Evolutionary conservation across 1,284 basidiomycete genomes (phyloP), one percentile per base, ranked within the genome.

Genomic region (Ustilago bromivora): DNA sequence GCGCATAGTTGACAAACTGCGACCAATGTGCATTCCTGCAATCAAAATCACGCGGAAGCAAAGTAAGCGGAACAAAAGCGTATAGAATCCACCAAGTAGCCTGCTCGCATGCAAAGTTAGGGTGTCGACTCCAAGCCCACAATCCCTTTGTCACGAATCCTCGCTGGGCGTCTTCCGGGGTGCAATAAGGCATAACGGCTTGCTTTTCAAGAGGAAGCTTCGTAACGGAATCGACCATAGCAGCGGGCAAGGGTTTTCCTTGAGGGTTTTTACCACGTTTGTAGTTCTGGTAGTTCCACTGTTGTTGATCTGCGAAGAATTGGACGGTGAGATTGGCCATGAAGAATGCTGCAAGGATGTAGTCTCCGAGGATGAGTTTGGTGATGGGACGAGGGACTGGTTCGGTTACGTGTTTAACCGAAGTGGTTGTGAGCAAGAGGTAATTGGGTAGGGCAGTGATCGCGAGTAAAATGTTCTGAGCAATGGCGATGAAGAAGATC

Each of bases 21-120:
- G 57, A 61, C 72, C 35, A 88, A 71, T 40, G 84, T 75, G 19
- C 69, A 52, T 61, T 70, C 87, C 36, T 64, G 61, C 51, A 68
- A 17, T 76, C 66, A 12, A 84, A 71, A 23, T 84, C 92, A 88
- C 84, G 89, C 88, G 92, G 93, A 23, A 63, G 59, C 52, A 78
- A 81, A 52, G 80, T 81, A 35, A 82, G 63, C 10, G 80, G 77
- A 52, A 87, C 86, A 57, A 86, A 68, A 12, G 83, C 86, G 71
- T 87, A 87, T 12, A 82, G 71, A 74, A 94, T 91, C 94, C 94
- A 83, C 82, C 82, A 96, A 87, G 95, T 94, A 9, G 88, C 87
- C 87, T 96, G 94, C 85, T 97, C 95, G 84, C 92, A 94, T 0
- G 92, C 88, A 87, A 95, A 96, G 86, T 97, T 97, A 19, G 96